These are phyloP conservation scores for Apophysomyces trapeziformis DNA, from an alignment of 371 early-diverging fungal species.

Conservation along the genomic window DNA sequence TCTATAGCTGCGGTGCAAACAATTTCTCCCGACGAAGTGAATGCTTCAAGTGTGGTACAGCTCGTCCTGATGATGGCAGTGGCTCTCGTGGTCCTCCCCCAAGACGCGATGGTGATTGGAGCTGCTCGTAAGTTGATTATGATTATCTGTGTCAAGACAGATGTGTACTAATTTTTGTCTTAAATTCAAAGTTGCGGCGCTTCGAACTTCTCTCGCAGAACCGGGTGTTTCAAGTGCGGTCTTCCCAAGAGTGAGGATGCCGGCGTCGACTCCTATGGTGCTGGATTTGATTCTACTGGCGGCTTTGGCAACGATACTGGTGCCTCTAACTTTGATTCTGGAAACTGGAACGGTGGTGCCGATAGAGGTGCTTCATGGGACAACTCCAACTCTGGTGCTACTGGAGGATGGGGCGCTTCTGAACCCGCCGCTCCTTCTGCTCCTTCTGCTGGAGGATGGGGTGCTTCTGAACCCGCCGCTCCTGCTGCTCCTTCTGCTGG, in stretches of 20 bases:
- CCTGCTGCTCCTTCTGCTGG: constrained; percentile 15
- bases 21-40: constrained; percentile 39
- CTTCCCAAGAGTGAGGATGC: constrained; percentile 60
- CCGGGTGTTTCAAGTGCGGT: constrained; percentile 70
- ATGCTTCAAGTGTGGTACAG: constrained; percentile 42
- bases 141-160: not conserved
- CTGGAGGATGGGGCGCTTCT: constrained; percentile 28
- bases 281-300: constrained; percentile 25
- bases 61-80: constrained; percentile 43
- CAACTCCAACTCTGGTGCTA: constrained; percentile 17
- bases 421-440: constrained; percentile 25
- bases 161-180: not conserved
- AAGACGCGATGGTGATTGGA: constrained; percentile 65
- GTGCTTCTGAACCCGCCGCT: constrained; percentile 13
- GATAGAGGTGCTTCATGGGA: constrained; percentile 30
- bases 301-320: constrained; percentile 16
- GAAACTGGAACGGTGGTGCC: constrained; percentile 25
- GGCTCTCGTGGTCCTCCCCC: constrained; percentile 38
- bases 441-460: constrained; percentile 33
- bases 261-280: constrained; percentile 35
- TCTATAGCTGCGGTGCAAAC: constrained; percentile 33
- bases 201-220: constrained; percentile 63
- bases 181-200: constrained; percentile 44
- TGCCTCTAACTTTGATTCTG: constrained; percentile 14
- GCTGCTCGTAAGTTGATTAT: constrained; percentile 42